Percentiles rank a stretch among this genome's conserved stretches.
Conservation (phyloP, 371 early-diverging fungal genomes). For the Actinomucor elegans region DNA sequence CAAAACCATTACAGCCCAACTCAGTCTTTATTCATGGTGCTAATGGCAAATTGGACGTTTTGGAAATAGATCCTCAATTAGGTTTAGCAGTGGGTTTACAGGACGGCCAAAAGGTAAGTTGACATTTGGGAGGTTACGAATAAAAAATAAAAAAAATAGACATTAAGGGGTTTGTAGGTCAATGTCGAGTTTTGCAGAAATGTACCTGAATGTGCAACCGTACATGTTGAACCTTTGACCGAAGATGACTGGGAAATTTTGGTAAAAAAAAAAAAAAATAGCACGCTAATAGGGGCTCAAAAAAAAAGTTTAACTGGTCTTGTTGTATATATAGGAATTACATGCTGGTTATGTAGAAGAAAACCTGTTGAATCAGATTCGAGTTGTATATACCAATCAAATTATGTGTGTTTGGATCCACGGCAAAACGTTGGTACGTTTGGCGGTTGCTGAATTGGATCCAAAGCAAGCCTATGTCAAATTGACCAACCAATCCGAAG, state of each 20-base stretch:
- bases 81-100: slow-evolving; percentile 63
- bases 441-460: slow-evolving; percentile 57
- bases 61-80: slow-evolving; percentile 75
- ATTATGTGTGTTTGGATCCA: slow-evolving; percentile 76
- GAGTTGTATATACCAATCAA: slow-evolving; percentile 68
- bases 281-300: background rate
- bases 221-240: slow-evolving; percentile 77
- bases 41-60: slow-evolving; percentile 50
- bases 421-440: slow-evolving; percentile 58
- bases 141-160: too few relatives aligned
- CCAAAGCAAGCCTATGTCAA: slow-evolving; percentile 59
- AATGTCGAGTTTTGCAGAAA: slow-evolving; percentile 62
- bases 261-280: slow-evolving; percentile 33
- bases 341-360: slow-evolving; percentile 83
- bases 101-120: slow-evolving; percentile 67
- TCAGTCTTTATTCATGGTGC: slow-evolving; percentile 42
- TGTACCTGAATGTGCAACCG: slow-evolving; percentile 59
- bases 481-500: slow-evolving; percentile 69
- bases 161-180: slow-evolving; percentile 57
- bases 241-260: slow-evolving; percentile 90
- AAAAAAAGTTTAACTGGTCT: background rate
- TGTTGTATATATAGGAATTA: slow-evolving; percentile 55
- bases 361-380: slow-evolving; percentile 73
- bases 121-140: too few relatives aligned
- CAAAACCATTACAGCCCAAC: slow-evolving; percentile 41